phyloP scores from a whole-genome alignment of 768 basidiomycete species.

The Mrakia hoshinonis region DNA sequence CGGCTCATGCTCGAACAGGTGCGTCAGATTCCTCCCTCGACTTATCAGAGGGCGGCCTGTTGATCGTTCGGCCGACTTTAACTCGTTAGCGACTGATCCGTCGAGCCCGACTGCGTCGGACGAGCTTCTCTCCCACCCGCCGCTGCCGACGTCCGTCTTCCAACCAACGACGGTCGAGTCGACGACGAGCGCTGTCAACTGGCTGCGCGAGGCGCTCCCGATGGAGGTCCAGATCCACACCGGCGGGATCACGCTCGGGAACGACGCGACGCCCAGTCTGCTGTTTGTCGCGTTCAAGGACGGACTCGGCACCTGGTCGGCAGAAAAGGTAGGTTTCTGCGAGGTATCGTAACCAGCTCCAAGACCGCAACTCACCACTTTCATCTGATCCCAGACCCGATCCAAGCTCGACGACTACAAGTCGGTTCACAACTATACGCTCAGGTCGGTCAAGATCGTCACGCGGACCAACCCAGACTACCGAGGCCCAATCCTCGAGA shows the following conservation, averaged over 20 bases:
- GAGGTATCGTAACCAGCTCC: background rate
- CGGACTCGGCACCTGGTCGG: conserved; percentile 71
- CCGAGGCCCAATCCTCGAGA: conserved; percentile 54
- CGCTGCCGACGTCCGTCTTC: background rate
- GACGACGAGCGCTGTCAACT: conserved; percentile 32
- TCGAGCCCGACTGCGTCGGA: background rate
- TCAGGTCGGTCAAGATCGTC: conserved; percentile 56
- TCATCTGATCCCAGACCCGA: conserved; percentile 51
- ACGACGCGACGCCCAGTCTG: conserved; percentile 70
- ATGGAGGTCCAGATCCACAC: conserved; percentile 68
- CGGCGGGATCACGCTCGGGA: conserved; percentile 76
- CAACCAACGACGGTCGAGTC: background rate
- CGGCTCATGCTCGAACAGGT: background rate
- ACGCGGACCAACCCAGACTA: conserved; percentile 70
- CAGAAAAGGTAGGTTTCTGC: conserved; percentile 55
- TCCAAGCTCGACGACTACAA: conserved; percentile 78
- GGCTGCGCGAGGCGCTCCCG: conserved; percentile 72
- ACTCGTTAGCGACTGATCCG: background rate
- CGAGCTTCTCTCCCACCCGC: background rate
- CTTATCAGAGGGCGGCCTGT: background rate
- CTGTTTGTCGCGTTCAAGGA: conserved; percentile 70
- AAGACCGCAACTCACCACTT: background rate
- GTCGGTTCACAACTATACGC: conserved; percentile 62
- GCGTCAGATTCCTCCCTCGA: no score
- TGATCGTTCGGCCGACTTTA: background rate